These are phyloP conservation scores for Flammula alnicola DNA, from an alignment of 1,284 basidiomycete genomes.

Conservation along the genomic window DNA sequence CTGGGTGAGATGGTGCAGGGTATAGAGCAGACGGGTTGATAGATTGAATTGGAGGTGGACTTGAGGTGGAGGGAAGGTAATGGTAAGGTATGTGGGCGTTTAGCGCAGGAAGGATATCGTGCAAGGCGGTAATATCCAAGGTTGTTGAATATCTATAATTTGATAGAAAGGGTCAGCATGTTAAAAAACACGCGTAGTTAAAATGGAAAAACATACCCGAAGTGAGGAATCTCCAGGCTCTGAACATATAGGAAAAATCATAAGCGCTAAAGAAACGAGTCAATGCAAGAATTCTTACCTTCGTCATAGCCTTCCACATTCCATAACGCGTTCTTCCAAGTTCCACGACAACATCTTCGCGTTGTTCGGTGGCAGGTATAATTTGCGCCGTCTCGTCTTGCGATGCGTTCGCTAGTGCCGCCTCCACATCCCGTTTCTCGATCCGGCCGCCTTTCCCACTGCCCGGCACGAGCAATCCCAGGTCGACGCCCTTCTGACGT, in stretches of 20 bases:
- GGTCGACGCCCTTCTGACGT: conserved; percentile 65
- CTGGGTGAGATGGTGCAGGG: conserved; percentile 44
- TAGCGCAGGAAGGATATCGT: conserved; percentile 72
- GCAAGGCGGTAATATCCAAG: conserved; percentile 81
- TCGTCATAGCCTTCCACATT: conserved; percentile 89
- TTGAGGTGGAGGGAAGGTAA: conserved; percentile 50
- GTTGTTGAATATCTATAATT: conserved; percentile 71
- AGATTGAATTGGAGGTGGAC: conserved; percentile 29
- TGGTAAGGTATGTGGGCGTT: conserved; percentile 73
- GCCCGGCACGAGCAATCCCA: conserved; percentile 64
- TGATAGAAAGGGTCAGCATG: not conserved
- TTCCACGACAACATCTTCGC: conserved; percentile 63
- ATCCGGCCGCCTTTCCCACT: conserved; percentile 79
- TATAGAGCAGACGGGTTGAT: conserved; percentile 43
- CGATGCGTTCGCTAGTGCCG: conserved; percentile 44
- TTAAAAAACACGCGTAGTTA: conserved; percentile 3
- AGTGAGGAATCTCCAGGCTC: conserved; percentile 83
- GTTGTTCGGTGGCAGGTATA: conserved; percentile 8
- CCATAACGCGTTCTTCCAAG: conserved; percentile 79
- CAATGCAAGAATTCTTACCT: conserved; percentile 45
- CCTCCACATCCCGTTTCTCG: conserved; percentile 77
- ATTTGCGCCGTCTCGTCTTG: not conserved
- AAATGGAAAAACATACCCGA: conserved; percentile 59
- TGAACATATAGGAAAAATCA: conserved; percentile 32
- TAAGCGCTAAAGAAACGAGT: not conserved